These are phyloP conservation scores for Penicillium flavigenum DNA, from an alignment of 495 filamentous ascomycete species.

Conservation along the genomic window DNA sequence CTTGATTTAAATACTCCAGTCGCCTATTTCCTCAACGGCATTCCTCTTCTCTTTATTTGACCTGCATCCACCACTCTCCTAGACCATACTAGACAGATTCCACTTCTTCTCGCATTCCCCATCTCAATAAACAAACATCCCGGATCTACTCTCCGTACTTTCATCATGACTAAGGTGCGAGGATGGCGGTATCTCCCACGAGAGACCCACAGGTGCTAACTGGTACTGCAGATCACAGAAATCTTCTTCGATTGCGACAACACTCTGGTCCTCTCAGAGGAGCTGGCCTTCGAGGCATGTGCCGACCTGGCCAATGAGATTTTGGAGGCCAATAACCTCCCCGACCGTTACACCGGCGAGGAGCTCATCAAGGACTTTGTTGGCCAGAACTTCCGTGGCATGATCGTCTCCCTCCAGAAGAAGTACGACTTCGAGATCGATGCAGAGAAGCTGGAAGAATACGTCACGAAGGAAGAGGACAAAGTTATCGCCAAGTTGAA, in stretches of 20 bases:
- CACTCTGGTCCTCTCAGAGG: constrained; percentile 91
- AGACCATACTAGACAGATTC: constrained; percentile 3
- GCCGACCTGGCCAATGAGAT: constrained; percentile 92
- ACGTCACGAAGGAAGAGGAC: constrained; percentile 78
- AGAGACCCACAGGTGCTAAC: constrained; percentile 23
- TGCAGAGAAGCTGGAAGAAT: constrained; percentile 67
- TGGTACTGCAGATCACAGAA: constrained; percentile 61
- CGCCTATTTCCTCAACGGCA: background rate
- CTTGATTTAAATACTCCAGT: constrained; percentile 17
- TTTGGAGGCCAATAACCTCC: constrained; percentile 61
- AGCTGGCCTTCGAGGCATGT: constrained; percentile 90
- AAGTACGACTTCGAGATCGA: constrained; percentile 72
- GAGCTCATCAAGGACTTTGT: constrained; percentile 85
- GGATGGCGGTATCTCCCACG: background rate
- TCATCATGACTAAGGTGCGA: constrained; percentile 50
- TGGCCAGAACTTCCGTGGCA: constrained; percentile 94
- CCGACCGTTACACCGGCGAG: constrained; percentile 74
- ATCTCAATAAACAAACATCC: constrained; percentile 9
- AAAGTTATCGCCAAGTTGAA: constrained; percentile 78
- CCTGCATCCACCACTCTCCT: constrained; percentile 7
- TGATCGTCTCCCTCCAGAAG: constrained; percentile 72
- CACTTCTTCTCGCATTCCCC: background rate
- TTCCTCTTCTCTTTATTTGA: constrained; percentile 4
- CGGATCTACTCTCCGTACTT: constrained; percentile 13
- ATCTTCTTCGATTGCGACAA: constrained; percentile 98